Conservation (phyloP, 164 flowering plant genomes). For the Sextonia rubra region DNA sequence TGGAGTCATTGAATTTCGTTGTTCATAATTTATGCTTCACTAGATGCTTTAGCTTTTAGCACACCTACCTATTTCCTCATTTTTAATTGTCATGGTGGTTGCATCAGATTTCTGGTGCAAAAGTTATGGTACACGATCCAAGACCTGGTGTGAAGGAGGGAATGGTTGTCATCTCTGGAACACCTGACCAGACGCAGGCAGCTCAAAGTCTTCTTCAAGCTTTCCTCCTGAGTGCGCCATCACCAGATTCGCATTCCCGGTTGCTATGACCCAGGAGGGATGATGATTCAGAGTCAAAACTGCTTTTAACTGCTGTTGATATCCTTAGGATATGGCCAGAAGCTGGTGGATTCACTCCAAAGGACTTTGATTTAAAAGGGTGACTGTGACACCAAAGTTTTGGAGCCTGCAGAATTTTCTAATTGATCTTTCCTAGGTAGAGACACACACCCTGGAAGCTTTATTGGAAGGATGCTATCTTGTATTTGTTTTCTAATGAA, state of each 20-base stretch:
- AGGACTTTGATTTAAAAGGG: too few relatives aligned
- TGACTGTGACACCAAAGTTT: too few relatives aligned
- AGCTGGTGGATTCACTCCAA: too few relatives aligned
- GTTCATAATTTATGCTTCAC: background rate
- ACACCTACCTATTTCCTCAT: background rate
- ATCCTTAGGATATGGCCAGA: too few relatives aligned
- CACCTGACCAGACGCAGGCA: conserved; percentile 86
- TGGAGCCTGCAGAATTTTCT: too few relatives aligned
- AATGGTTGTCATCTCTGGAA: conserved; percentile 71
- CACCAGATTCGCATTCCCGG: conserved; percentile 8
- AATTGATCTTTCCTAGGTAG: too few relatives aligned
- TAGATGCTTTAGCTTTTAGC: background rate
- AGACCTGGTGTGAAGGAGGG: conserved; percentile 51
- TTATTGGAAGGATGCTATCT: too few relatives aligned
- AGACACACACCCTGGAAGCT: too few relatives aligned
- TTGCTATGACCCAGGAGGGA: conserved; percentile 1
- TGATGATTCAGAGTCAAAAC: background rate
- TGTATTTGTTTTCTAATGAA: too few relatives aligned
- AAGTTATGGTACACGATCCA: conserved; percentile 64
- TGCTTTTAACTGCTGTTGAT: too few relatives aligned
- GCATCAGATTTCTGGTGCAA: conserved; percentile 88
- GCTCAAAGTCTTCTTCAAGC: conserved; percentile 97
- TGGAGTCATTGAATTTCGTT: background rate
- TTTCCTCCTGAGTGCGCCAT: conserved; percentile 59
- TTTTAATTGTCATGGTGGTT: background rate